These are phyloP conservation scores for Furcasterigmium furcatum DNA, from an alignment of 2,329 filamentous ascomycete genomes.

Conservation along the genomic window DNA sequence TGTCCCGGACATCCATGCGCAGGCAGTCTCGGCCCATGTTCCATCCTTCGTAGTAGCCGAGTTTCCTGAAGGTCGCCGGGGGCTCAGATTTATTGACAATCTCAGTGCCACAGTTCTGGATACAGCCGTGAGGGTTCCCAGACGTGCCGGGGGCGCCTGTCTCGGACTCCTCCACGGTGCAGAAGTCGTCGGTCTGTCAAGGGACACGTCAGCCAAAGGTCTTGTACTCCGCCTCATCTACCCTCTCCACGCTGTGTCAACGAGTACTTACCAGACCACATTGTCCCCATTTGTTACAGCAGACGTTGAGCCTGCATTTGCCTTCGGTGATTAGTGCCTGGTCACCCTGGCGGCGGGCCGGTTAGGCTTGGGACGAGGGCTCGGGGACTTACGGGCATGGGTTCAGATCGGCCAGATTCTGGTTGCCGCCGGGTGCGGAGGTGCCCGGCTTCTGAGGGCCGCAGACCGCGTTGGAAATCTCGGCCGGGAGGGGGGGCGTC, in stretches of 20 bases:
- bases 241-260: no score
- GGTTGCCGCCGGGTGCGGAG: constrained; percentile 16
- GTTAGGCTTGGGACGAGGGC: no score
- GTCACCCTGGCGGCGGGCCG: no score
- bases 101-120: constrained; percentile 8
- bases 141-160: constrained; percentile 33
- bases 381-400: no score
- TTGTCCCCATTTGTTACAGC: constrained; percentile 39
- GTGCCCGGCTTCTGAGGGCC: constrained; percentile 38
- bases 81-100: constrained; percentile 1
- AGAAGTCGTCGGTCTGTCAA: constrained; percentile 39
- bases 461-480: constrained; percentile 32
- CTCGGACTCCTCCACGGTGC: constrained; percentile 18
- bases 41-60: constrained; percentile 30
- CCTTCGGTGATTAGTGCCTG: no score
- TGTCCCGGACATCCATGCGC: constrained; percentile 21
- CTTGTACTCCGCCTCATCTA: no score
- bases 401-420: constrained; percentile 16
- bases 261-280: no score
- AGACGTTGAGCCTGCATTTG: constrained; percentile 37
- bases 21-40: constrained; percentile 23
- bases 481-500: constrained; percentile 33
- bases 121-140: constrained; percentile 13
- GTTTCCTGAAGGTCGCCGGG: constrained; percentile 2
- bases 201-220: no score